These are phyloP conservation scores for Scortechinia acanthostroma DNA, from an alignment of 2,329 filamentous ascomycete species.

Conservation along the genomic window DNA sequence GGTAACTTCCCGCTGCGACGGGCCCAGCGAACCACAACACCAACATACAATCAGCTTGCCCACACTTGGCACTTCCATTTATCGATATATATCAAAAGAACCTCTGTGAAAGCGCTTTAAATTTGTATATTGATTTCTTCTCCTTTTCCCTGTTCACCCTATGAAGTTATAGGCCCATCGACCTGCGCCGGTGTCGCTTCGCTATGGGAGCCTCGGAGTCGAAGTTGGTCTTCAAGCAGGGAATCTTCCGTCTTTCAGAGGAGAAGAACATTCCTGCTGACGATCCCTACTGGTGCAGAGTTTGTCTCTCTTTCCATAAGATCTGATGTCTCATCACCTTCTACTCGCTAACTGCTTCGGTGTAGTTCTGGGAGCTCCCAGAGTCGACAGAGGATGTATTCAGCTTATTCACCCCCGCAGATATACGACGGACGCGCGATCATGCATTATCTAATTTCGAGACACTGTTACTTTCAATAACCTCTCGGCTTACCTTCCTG, in stretches of 20 bases:
- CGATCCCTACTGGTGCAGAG: constrained; percentile 87
- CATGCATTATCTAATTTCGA: constrained; percentile 80
- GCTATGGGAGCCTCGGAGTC: constrained; percentile 97
- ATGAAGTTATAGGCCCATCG: no score
- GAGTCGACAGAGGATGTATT: constrained; percentile 95
- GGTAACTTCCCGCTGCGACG: no score
- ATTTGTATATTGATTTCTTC: no score
- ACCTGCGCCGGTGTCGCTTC: no score
- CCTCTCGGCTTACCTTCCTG: constrained; percentile 74
- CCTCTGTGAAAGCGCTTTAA: no score
- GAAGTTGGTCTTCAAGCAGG: constrained; percentile 97
- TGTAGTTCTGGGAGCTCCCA: constrained; percentile 91
- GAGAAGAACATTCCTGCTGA: constrained; percentile 79
- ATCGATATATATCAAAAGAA: no score
- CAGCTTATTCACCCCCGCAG: constrained; percentile 82
- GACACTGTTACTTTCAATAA: constrained; percentile 76
- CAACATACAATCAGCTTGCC: no score
- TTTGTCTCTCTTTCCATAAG: constrained; percentile 34
- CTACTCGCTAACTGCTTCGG: not conserved
- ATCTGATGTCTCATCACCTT: not conserved
- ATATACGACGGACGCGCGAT: constrained; percentile 83
- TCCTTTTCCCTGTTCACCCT: no score
- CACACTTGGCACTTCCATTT: no score
- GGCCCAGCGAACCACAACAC: no score
- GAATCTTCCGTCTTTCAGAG: constrained; percentile 93